A percentile compares a stretch with the other conserved stretches of the same genome.
Conservation (phyloP, 2,329 filamentous ascomycete species). For the Leptographium radiaticola region DNA sequence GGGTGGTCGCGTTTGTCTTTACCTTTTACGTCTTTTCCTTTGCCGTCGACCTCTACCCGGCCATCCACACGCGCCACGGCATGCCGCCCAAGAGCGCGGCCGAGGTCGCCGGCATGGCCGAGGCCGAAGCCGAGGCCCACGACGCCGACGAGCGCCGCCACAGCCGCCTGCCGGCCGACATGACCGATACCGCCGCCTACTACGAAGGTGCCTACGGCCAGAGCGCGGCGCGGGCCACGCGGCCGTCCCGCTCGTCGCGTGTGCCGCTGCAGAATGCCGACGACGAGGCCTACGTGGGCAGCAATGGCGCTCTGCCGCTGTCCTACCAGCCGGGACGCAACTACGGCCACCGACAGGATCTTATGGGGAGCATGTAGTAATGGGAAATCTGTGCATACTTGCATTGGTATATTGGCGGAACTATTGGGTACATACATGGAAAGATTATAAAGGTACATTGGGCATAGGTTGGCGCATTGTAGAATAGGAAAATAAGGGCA, state of each 20-base stretch:
- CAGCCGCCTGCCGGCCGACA: neutral
- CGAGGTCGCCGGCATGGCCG: neutral
- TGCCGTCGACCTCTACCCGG: constrained; percentile 74
- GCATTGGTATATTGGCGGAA: too few species aligned
- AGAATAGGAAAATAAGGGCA: too few species aligned
- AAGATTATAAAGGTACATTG: too few species aligned
- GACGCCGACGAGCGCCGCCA: neutral
- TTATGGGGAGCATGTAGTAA: neutral
- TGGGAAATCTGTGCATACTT: neutral
- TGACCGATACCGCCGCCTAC: neutral
- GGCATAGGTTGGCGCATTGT: too few species aligned
- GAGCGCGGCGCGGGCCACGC: constrained; percentile 9
- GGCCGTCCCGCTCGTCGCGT: neutral
- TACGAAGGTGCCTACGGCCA: constrained; percentile 6
- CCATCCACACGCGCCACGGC: constrained; percentile 44
- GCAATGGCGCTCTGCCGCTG: neutral
- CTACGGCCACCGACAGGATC: neutral
- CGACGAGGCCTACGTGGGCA: neutral
- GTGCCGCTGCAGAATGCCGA: neutral
- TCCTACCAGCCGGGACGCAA: constrained; percentile 4
- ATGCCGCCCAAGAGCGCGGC: constrained; percentile 2
- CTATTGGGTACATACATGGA: neutral
- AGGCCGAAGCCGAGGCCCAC: neutral
- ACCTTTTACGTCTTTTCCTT: constrained; percentile 82
- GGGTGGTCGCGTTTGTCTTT: constrained; percentile 69